These are phyloP conservation scores for Phaffia australis DNA, from an alignment of 768 basidiomycete species.

Conservation along the genomic window DNA sequence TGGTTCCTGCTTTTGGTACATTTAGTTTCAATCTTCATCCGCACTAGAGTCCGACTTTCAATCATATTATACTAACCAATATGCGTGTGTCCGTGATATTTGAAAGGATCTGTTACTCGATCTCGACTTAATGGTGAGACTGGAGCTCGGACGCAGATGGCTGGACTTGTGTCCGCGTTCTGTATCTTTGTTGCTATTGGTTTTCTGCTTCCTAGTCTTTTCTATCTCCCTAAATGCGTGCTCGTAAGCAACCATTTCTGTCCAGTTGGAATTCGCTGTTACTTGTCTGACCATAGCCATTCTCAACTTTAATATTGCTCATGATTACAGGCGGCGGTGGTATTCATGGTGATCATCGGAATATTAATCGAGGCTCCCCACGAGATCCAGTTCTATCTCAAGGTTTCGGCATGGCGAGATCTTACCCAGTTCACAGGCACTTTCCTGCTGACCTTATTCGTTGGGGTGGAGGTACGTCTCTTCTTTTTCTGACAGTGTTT, in stretches of 20 bases:
- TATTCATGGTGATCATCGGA: constrained; percentile 55
- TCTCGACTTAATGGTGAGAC: constrained; percentile 83
- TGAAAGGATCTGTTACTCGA: constrained; percentile 34
- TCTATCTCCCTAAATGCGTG: constrained; percentile 79
- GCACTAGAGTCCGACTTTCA: background rate
- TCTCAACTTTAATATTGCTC: constrained; percentile 35
- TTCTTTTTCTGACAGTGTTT: background rate
- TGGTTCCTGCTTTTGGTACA: constrained; percentile 82
- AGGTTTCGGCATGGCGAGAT: constrained; percentile 70
- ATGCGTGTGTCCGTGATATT: background rate
- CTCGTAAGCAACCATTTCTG: constrained; percentile 40
- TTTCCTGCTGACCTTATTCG: constrained; percentile 73
- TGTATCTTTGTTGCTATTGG: constrained; percentile 74
- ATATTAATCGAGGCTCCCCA: constrained; percentile 78
- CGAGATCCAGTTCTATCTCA: constrained; percentile 74
- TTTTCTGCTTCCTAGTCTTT: constrained; percentile 76
- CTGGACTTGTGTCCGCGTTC: constrained; percentile 58
- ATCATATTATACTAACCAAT: background rate
- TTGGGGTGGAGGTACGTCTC: constrained; percentile 60
- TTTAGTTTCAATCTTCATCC: constrained; percentile 33
- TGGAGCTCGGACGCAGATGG: constrained; percentile 81
- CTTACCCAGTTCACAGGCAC: constrained; percentile 75
- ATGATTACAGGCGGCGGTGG: constrained; percentile 6
- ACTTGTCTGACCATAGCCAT: constrained; percentile 50
- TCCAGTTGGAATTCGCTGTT: constrained; percentile 33